phyloP scores from a whole-genome alignment of 1,139 yeast species.

The Petasospora rhodanensis region DNA sequence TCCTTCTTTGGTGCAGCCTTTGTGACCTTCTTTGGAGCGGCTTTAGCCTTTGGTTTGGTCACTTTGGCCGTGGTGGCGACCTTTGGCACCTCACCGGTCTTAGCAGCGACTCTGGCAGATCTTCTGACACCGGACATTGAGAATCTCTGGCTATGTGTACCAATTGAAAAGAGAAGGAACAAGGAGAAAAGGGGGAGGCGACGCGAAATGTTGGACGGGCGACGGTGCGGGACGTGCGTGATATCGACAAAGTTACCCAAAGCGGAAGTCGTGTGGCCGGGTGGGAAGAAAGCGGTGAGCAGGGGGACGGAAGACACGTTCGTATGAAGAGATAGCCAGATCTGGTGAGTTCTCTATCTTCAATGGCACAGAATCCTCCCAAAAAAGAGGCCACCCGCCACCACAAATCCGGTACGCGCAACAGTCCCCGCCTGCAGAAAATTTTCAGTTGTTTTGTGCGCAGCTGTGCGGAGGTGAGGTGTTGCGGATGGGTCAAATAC shows the following conservation, averaged over 20 bases:
- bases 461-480: neutral
- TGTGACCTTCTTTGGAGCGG: constrained; percentile 3
- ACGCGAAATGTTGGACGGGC: neutral
- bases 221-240: neutral
- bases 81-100: constrained; percentile 8
- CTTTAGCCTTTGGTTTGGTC: constrained; percentile 16
- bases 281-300: neutral
- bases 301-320: neutral
- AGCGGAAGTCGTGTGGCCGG: constrained; percentile 2
- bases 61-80: constrained; percentile 18
- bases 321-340: neutral
- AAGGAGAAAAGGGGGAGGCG: constrained; percentile 1
- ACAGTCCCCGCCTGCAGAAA: constrained; percentile 3
- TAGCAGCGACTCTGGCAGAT: constrained; percentile 37
- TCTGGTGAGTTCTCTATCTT: too few relatives aligned
- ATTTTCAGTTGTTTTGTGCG: constrained; percentile 1
- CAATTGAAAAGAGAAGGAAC: neutral
- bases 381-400: too few relatives aligned
- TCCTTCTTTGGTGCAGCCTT: neutral
- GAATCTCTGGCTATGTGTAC: neutral
- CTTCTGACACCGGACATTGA: constrained; percentile 27
- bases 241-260: constrained; percentile 11
- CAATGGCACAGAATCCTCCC: too few relatives aligned
- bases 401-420: constrained; percentile 1
- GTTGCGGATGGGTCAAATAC: neutral